Conservation (phyloP, 2,329 filamentous ascomycete genomes). For the Talaromyces sp. region DNA sequence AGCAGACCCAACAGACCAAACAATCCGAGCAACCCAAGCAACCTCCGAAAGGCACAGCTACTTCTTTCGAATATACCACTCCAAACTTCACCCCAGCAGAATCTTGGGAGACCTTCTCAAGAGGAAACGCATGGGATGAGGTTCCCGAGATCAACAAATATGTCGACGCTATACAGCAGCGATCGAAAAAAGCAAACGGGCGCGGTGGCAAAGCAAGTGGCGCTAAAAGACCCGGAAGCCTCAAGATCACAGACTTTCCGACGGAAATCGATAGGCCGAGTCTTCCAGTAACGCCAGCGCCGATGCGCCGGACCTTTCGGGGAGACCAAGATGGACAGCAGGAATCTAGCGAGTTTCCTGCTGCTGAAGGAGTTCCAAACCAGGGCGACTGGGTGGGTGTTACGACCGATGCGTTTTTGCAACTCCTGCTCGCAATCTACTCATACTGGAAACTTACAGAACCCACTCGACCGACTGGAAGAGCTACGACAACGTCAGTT, state of each 20-base stretch:
- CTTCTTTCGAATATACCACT: constrained; percentile 21
- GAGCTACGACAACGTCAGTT: constrained; percentile 58
- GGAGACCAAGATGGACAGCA: not conserved
- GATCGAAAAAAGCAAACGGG: constrained; percentile 13
- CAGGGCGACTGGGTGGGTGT: constrained; percentile 94
- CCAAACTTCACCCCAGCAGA: constrained; percentile 41
- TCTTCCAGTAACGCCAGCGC: constrained; percentile 84
- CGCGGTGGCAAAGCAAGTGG: constrained; percentile 25
- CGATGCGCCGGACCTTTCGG: constrained; percentile 35
- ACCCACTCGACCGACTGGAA: constrained; percentile 67
- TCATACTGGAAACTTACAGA: constrained; percentile 55
- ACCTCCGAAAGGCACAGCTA: not conserved
- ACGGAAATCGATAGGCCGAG: constrained; percentile 77
- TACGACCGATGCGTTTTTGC: constrained; percentile 45
- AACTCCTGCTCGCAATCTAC: constrained; percentile 42
- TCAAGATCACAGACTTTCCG: constrained; percentile 83
- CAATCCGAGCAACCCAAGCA: not conserved
- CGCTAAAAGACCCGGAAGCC: constrained; percentile 49
- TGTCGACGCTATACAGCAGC: constrained; percentile 67
- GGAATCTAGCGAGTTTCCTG: constrained; percentile 54
- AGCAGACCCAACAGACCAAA: not conserved
- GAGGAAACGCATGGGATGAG: constrained; percentile 87
- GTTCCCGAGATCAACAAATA: constrained; percentile 84
- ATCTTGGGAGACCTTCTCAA: constrained; percentile 69
- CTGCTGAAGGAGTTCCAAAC: constrained; percentile 76